Base-by-base conservation (phyloP, 2,329 filamentous ascomycete genomes). In the Dactylellina sp. region DNA sequence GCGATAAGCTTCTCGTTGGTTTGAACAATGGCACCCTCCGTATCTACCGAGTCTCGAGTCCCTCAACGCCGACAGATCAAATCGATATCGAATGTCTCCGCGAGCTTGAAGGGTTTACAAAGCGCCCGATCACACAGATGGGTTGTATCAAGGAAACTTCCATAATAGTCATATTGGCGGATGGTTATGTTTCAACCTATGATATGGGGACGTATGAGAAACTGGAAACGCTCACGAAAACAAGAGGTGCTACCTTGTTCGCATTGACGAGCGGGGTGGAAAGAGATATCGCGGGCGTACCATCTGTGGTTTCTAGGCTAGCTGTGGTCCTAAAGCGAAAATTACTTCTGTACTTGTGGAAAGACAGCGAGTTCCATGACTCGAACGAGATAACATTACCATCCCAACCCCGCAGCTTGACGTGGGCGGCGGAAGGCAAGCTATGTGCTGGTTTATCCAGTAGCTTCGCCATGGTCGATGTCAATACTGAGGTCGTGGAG, bases 241-340 rank as follows among this genome's bases (percentile, higher is more conserved):
- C 93, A 11, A 95, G 91, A 82, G 95, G 95, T 77, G 94, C 95
- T 12, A 89, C 89, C 1, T 89, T 89, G 46, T 98, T 99, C 81
- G 93, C 94, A 0, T 92, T 97, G 46, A 97, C 93, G 1, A 96
- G 92, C 76, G 97, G 98, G 81, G 96, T 98, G 63, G 90, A 96
- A 77, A 94, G 95, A 80, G 95, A 99, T 81, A 83, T 89, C 4
- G 97, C 92, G 0, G 91, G 91, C 22, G 93, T 99, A 55, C 93
- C 93, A 0, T 92, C 94, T 77, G 96, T 99, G 64, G 93, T 98
- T 76, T 96, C 92, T 63, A 86, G 93, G 39, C 84, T 99, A 57
- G 95, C 93, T 5, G 94, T 99, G 9, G 93, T 93, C 2, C 92
- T 97, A 35, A 98, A 98, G 85, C 86, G 95, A 79, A 91, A 91